phyloP scores from a whole-genome alignment of 257 asterid genomes.

The Solanum virginianum region DNA sequence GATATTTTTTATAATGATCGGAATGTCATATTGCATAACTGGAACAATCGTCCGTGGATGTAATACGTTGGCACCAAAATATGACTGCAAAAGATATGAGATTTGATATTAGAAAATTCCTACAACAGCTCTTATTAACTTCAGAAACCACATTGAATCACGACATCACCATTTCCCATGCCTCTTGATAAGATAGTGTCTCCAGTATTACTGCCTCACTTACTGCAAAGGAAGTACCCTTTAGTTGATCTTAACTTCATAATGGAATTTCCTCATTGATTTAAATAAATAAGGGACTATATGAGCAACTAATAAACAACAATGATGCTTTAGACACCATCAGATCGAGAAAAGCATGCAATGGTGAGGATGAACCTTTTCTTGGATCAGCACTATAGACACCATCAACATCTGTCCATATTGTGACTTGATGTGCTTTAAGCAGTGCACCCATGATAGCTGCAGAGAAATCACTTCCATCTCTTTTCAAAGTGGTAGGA shows the following conservation, averaged over 20 bases:
- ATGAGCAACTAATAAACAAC: neutral
- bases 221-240: slow-evolving; percentile 29
- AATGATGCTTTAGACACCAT: neutral
- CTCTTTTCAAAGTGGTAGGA: slow-evolving; percentile 96
- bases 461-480: slow-evolving; percentile 99
- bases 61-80: slow-evolving; percentile 96
- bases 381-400: slow-evolving; percentile 98
- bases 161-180: slow-evolving; percentile 92
- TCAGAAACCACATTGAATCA: neutral
- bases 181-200: slow-evolving; percentile 91
- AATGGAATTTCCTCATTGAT: neutral
- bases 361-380: slow-evolving; percentile 44
- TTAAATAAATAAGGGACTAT: neutral
- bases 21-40: slow-evolving; percentile 91
- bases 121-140: neutral
- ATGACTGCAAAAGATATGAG: slow-evolving; percentile 47
- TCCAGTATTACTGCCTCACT: slow-evolving; percentile 95
- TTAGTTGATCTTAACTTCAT: neutral
- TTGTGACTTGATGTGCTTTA: slow-evolving; percentile 84
- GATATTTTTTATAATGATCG: slow-evolving; percentile 84
- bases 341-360: neutral
- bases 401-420: slow-evolving; percentile 99
- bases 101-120: slow-evolving; percentile 3
- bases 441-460: slow-evolving; percentile 94
- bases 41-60: slow-evolving; percentile 99